Conservation (phyloP, 371 early-diverging fungal species). For the Mucor sp. region DNA sequence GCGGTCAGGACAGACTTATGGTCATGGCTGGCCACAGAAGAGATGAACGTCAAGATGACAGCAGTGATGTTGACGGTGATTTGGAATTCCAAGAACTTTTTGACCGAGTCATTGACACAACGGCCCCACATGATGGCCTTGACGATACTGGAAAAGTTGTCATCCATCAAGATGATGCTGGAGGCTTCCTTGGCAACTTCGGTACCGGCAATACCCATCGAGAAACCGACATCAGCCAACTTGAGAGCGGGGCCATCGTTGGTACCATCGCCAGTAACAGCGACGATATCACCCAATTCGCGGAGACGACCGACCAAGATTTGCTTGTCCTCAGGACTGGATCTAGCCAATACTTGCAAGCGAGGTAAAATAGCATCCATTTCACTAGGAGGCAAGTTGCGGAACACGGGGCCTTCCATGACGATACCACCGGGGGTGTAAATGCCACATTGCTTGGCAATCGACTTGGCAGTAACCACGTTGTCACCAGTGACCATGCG, state of each 20-base stretch:
- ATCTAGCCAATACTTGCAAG: constrained; percentile 70
- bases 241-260: constrained; percentile 77
- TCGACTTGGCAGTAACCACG: constrained; percentile 65
- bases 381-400: constrained; percentile 54
- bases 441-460: constrained; percentile 72
- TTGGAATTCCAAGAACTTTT: constrained; percentile 79
- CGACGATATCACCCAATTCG: constrained; percentile 67
- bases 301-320: constrained; percentile 65
- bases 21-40: constrained; percentile 44
- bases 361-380: constrained; percentile 63
- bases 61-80: constrained; percentile 74
- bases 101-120: constrained; percentile 72
- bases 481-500: constrained; percentile 87
- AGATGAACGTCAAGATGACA: constrained; percentile 62
- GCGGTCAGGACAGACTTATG: constrained; percentile 61
- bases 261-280: constrained; percentile 82
- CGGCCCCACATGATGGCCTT: constrained; percentile 78
- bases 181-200: constrained; percentile 81
- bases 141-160: constrained; percentile 75
- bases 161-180: constrained; percentile 74
- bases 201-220: constrained; percentile 79
- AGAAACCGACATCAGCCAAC: constrained; percentile 75
- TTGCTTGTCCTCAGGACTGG: constrained; percentile 72
- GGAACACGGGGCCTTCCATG: constrained; percentile 71
- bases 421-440: constrained; percentile 59